A percentile compares a stretch with the other conserved stretches of the same genome.
Conservation (phyloP, 306 rosid genomes). For the Lotus japonicus region DNA sequence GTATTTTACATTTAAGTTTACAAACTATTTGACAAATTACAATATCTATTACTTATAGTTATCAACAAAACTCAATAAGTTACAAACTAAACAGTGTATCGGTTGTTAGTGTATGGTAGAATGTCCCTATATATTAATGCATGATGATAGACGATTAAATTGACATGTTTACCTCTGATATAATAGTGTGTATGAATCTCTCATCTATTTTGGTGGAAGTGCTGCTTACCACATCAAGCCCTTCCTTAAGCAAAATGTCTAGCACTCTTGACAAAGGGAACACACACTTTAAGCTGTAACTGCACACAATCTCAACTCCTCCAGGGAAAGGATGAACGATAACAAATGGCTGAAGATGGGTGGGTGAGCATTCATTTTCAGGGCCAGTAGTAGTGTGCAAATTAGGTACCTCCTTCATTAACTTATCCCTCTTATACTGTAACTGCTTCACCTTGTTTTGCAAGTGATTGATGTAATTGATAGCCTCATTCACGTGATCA, state of each 20-base stretch:
- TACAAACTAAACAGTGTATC: too few relatives aligned
- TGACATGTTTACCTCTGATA: slow-evolving; percentile 37
- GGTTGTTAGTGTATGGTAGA: too few relatives aligned
- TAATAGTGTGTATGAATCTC: slow-evolving; percentile 33
- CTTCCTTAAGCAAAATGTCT: slow-evolving; percentile 33
- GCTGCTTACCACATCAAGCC: slow-evolving; percentile 37
- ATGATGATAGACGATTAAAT: neutral
- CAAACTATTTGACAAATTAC: too few relatives aligned
- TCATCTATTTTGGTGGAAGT: slow-evolving; percentile 28
- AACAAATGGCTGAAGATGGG: slow-evolving; percentile 6
- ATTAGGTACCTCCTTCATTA: slow-evolving; percentile 6
- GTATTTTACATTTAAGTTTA: too few relatives aligned
- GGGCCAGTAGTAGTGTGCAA: neutral
- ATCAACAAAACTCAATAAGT: too few relatives aligned
- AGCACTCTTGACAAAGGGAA: slow-evolving; percentile 39
- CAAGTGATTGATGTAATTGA: slow-evolving; percentile 46
- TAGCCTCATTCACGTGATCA: slow-evolving; percentile 59
- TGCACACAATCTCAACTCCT: slow-evolving; percentile 47
- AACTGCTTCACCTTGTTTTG: slow-evolving; percentile 36
- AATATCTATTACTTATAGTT: too few relatives aligned
- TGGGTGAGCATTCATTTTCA: slow-evolving; percentile 5
- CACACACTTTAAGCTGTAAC: slow-evolving; percentile 19
- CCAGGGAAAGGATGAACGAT: slow-evolving; percentile 32
- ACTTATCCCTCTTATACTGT: slow-evolving; percentile 34
- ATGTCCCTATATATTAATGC: too few relatives aligned